Evolutionary conservation across 2,329 filamentous ascomycete genomes (phyloP), one percentile per base, ranked within the genome.

Genomic region (Claviceps digitariae): DNA sequence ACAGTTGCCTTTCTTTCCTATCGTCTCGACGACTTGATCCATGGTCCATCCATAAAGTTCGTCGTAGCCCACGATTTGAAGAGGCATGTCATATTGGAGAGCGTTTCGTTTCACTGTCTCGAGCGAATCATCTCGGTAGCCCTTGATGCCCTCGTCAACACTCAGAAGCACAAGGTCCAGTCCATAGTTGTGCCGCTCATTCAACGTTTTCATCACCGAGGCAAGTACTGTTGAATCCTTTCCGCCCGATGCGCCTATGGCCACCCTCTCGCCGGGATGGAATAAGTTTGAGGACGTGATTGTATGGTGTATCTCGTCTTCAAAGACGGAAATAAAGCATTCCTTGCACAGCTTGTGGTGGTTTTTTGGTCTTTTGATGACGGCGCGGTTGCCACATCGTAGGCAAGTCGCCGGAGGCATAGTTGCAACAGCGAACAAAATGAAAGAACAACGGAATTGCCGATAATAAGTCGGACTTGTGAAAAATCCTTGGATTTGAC

Each of bases 11-110:
- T 96, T 97, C 73, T 96, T 97, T 15, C 93, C 93, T 50, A 98
- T 87, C 48, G 91, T 88, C 62, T 90, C 87, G 4, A 98, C 94
- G 10, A 98, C 93, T 64, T 97, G 89, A 64, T 98, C 93, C 93
- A 98, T 98, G 1, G 90, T 96, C 93, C 93, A 98, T 9, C 91
- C 93, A 66, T 98, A 98, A 10, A 98, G 74, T 63, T 96, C 87
- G 52, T 84, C 85, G 63, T 98, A 98, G 50, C 91, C 90, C 50
- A 98, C 82, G 53, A 98, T 95, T 61, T 89, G 87, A 49, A 98
- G 73, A 0, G 87, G 82, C 85, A 98, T 94, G 1, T 85, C 82
- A 69, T 97, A 96, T 68, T 97, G 90, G 13, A 79, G 68, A 0
- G 90, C 87, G 68, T 98, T 97, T 55, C 91, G 78, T 76, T 96